Evolutionary conservation across 192 early-diverging fungal species (phyloP).

Genomic region (Funneliformis mosseae): DNA sequence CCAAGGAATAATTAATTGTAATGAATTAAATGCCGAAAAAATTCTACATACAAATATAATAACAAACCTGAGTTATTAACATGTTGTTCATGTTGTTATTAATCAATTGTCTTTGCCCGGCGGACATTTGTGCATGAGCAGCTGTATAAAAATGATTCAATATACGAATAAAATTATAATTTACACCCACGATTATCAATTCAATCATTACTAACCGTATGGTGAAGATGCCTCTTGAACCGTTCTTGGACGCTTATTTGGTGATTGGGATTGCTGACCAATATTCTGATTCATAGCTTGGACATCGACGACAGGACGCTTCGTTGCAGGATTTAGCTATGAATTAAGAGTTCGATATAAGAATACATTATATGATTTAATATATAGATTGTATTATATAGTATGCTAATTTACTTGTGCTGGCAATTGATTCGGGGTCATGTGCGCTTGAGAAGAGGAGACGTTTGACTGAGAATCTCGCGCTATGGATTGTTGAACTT

Average conservation of each 20-base stretch:
- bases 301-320: background rate
- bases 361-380: background rate
- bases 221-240: background rate
- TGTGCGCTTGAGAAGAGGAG: background rate
- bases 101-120: background rate
- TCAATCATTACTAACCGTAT: background rate
- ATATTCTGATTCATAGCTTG: background rate
- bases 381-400: background rate
- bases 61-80: background rate
- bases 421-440: background rate
- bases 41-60: background rate
- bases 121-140: background rate
- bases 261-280: background rate
- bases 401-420: background rate
- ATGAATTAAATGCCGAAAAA: background rate
- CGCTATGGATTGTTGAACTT: background rate
- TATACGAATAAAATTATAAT: background rate
- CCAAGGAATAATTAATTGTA: background rate
- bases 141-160: background rate
- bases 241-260: conserved; percentile 3
- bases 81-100: background rate
- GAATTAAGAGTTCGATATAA: background rate
- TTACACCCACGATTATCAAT: background rate
- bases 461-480: too few species aligned
- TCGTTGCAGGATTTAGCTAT: background rate